These are phyloP conservation scores for Nannizziopsis barbatae DNA, from an alignment of 2,329 filamentous ascomycete genomes.

Conservation along the genomic window DNA sequence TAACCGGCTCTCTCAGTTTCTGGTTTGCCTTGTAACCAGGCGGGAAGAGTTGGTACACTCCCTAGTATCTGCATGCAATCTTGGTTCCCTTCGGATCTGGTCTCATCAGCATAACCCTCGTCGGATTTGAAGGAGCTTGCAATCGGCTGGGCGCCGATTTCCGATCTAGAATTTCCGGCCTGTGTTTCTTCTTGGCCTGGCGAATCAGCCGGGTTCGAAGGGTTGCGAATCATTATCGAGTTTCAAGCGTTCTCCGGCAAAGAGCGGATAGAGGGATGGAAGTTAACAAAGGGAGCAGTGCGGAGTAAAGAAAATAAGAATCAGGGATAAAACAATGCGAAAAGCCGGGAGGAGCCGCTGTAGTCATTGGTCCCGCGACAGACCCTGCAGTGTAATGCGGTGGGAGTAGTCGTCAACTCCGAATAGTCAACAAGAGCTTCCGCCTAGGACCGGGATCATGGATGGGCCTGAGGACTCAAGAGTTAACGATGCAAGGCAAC, in stretches of 20 bases:
- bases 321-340: background rate
- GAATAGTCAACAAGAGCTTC: background rate
- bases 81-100: slow-evolving; percentile 38
- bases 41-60: slow-evolving; percentile 35
- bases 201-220: background rate
- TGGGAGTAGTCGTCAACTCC: too few relatives aligned
- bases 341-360: background rate
- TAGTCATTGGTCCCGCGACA: background rate
- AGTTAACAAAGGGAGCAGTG: background rate
- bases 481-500: background rate
- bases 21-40: slow-evolving; percentile 44
- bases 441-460: background rate
- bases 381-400: too few relatives aligned
- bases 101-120: slow-evolving; percentile 79
- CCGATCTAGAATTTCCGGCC: slow-evolving; percentile 20
- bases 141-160: slow-evolving; percentile 23
- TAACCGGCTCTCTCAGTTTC: slow-evolving; percentile 47
- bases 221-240: slow-evolving; percentile 6
- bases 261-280: background rate
- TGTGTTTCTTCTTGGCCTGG: slow-evolving; percentile 12
- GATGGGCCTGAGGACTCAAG: background rate
- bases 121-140: slow-evolving; percentile 52
- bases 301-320: background rate
- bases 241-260: background rate
- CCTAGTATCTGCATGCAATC: slow-evolving; percentile 29